These are phyloP conservation scores for Immersiporthe knoxdaviesiana DNA, from an alignment of 2,329 filamentous ascomycete genomes.

Conservation along the genomic window DNA sequence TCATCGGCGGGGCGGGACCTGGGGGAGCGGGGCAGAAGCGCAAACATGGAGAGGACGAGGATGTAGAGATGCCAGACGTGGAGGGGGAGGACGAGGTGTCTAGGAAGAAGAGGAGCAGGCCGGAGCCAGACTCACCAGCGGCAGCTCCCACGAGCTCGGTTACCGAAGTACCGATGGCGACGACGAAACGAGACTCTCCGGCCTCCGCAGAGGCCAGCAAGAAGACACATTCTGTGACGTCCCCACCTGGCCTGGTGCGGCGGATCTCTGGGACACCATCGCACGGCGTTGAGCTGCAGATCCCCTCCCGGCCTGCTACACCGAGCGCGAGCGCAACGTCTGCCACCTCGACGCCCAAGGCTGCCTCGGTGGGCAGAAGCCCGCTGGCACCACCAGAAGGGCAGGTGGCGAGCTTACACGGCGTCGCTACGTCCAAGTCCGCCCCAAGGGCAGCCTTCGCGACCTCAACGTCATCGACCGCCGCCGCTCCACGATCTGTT, in stretches of 20 bases:
- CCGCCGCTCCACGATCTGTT: constrained; percentile 28
- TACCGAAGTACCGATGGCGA: background rate
- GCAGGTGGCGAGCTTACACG: background rate
- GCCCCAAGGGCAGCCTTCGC: constrained; percentile 22
- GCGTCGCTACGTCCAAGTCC: background rate
- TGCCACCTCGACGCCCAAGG: constrained; percentile 48
- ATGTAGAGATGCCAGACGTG: constrained; percentile 40
- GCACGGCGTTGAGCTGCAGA: constrained; percentile 63
- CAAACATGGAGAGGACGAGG: constrained; percentile 35
- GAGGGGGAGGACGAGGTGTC: constrained; percentile 37
- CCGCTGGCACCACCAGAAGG: constrained; percentile 41
- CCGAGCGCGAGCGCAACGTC: constrained; percentile 49
- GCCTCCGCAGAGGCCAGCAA: constrained; percentile 21
- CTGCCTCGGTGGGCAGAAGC: constrained; percentile 42
- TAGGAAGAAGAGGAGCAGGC: constrained; percentile 52
- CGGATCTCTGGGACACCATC: constrained; percentile 56
- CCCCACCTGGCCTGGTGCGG: constrained; percentile 50
- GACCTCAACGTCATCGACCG: constrained; percentile 13
- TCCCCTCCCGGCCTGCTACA: constrained; percentile 66
- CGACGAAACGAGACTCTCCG: background rate
- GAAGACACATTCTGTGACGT: constrained; percentile 32
- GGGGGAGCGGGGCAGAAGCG: constrained; percentile 34
- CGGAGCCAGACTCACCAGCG: constrained; percentile 36
- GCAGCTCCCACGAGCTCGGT: constrained; percentile 4
- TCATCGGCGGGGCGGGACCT: constrained; percentile 16